phyloP scores from a whole-genome alignment of 257 asterid species.

The Solanum commersonii region DNA sequence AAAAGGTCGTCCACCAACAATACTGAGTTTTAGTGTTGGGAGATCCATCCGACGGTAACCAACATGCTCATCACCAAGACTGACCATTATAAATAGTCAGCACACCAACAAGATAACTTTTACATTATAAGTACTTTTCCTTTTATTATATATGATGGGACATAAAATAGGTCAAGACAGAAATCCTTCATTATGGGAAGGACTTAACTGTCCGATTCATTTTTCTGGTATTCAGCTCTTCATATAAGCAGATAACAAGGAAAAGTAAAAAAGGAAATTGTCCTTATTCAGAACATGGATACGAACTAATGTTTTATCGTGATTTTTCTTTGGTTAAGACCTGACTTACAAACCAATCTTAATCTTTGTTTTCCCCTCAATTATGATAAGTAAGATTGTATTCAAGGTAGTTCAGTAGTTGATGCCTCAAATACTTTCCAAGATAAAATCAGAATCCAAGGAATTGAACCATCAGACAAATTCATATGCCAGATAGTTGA shows the following conservation, averaged over 20 bases:
- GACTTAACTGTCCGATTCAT: neutral
- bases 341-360: neutral
- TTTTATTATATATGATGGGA: neutral
- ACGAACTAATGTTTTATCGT: neutral
- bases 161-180: neutral
- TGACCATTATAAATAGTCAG: conserved; percentile 22
- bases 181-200: neutral
- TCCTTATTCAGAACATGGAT: neutral
- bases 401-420: neutral
- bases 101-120: neutral
- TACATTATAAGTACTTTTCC: neutral
- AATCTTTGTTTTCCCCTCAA: neutral
- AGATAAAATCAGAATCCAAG: neutral
- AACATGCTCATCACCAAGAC: conserved; percentile 90
- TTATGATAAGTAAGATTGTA: neutral
- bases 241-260: neutral
- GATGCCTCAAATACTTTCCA: neutral
- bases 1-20: conserved; percentile 96
- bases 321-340: neutral
- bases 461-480: neutral
- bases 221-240: neutral
- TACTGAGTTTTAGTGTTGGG: conserved; percentile 53
- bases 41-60: conserved; percentile 68
- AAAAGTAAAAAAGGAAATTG: neutral
- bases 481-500: neutral